Conservation (phyloP, 805 yeast species). For the Metschnikowia gelsemii region DNA sequence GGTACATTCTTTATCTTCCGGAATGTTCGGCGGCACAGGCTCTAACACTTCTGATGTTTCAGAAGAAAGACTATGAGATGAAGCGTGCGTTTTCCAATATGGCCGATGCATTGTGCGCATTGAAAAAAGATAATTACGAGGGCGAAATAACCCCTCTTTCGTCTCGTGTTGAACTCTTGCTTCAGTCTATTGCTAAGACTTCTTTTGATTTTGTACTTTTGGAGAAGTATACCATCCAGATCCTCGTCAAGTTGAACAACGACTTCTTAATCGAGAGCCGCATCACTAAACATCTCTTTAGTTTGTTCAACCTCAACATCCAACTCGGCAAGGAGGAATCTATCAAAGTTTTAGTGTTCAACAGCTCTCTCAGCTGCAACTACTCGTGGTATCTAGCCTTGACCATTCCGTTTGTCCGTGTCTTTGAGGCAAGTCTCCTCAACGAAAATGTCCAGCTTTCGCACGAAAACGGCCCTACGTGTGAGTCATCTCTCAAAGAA, state of each 20-base stretch:
- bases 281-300: slow-evolving; percentile 25
- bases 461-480: no score
- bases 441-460: slow-evolving; percentile 23
- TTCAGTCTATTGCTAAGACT: slow-evolving; percentile 35
- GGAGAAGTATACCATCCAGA: slow-evolving; percentile 40
- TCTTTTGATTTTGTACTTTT: slow-evolving; percentile 39
- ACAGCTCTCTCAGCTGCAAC: slow-evolving; percentile 33
- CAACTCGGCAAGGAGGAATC: slow-evolving; percentile 19
- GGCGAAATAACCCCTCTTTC: slow-evolving; percentile 20
- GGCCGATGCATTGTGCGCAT: slow-evolving; percentile 26
- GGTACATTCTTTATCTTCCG: slow-evolving; percentile 36
- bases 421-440: slow-evolving; percentile 34
- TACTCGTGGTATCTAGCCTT: slow-evolving; percentile 40
- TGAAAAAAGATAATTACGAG: slow-evolving; percentile 32
- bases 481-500: slow-evolving; percentile 3
- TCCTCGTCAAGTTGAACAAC: slow-evolving; percentile 33
- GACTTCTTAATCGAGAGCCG: slow-evolving; percentile 33
- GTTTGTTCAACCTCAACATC: slow-evolving; percentile 21
- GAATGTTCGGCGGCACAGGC: slow-evolving; percentile 11
- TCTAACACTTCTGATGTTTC: slow-evolving; percentile 23
- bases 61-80: slow-evolving; percentile 29
- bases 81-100: slow-evolving; percentile 28
- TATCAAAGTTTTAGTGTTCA: slow-evolving; percentile 35
- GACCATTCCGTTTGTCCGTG: slow-evolving; percentile 37
- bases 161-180: slow-evolving; percentile 20